phyloP scores from a whole-genome alignment of 1,284 basidiomycete species.

The Ganoderma meredithae region DNA sequence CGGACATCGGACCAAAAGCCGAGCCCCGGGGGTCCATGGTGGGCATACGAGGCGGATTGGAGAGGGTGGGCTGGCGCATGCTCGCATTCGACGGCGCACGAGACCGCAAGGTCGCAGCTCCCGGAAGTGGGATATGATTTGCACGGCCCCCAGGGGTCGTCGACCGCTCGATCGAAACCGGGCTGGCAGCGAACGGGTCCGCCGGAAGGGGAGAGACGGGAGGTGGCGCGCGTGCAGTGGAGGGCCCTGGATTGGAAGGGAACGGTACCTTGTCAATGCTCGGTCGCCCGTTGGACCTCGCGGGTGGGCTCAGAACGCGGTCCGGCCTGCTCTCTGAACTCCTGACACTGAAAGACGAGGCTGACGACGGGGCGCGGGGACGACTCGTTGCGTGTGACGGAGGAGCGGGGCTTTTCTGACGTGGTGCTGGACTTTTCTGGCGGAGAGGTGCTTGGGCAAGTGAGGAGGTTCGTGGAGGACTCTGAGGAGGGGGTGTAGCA shows the following conservation, averaged over 20 bases:
- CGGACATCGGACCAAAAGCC: slow-evolving; percentile 3
- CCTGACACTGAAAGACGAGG: slow-evolving; percentile 28
- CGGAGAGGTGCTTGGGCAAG: slow-evolving; percentile 35
- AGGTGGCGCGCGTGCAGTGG: slow-evolving; percentile 24
- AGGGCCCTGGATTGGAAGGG: slow-evolving; percentile 24
- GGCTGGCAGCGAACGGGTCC: slow-evolving; percentile 22
- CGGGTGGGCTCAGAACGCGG: slow-evolving; percentile 26
- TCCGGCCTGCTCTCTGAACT: slow-evolving; percentile 27
- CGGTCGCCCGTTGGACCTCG: slow-evolving; percentile 21
- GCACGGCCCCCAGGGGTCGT: slow-evolving; percentile 30
- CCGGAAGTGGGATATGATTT: slow-evolving; percentile 23
- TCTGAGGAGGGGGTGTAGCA: slow-evolving; percentile 32
- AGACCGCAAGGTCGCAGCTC: slow-evolving; percentile 27
- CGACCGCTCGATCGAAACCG: slow-evolving; percentile 27
- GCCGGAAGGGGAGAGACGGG: slow-evolving; percentile 18
- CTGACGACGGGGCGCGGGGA: slow-evolving; percentile 33
- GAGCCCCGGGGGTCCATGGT: background rate
- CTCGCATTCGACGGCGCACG: slow-evolving; percentile 35
- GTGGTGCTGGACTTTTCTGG: slow-evolving; percentile 34
- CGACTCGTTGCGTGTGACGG: slow-evolving; percentile 17
- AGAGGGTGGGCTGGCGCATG: slow-evolving; percentile 36
- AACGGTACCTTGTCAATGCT: slow-evolving; percentile 27
- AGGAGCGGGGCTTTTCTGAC: slow-evolving; percentile 12
- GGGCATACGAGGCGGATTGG: slow-evolving; percentile 26
- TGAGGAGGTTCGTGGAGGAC: slow-evolving; percentile 34